phyloP scores from a whole-genome alignment of 495 filamentous ascomycete species.

The Paragyromitra xinjiangensis region DNA sequence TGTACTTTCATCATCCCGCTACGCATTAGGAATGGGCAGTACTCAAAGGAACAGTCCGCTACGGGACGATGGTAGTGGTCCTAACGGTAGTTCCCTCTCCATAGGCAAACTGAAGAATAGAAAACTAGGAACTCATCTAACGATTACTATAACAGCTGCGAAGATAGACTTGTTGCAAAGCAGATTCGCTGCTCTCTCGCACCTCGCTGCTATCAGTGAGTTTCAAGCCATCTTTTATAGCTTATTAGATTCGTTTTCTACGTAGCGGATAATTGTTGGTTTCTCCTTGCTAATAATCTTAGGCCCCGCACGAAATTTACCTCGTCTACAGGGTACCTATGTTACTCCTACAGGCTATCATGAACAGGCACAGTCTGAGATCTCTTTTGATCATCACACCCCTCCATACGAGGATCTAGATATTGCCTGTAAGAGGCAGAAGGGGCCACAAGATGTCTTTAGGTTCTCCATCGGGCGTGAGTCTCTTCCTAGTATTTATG shows the following conservation, averaged over 20 bases:
- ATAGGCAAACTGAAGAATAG: not conserved
- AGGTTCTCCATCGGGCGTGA: not conserved
- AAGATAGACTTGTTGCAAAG: conserved; percentile 19
- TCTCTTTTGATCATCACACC: not conserved
- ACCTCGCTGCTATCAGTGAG: conserved; percentile 2
- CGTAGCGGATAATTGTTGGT: not conserved
- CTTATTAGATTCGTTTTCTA: not conserved
- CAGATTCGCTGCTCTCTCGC: conserved; percentile 40
- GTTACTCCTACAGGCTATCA: not conserved
- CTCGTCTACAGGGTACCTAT: not conserved
- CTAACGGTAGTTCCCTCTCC: not conserved
- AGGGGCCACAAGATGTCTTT: conserved; percentile 10
- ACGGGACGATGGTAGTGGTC: not conserved
- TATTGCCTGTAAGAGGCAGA: conserved; percentile 19
- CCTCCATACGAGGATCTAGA: conserved; percentile 7
- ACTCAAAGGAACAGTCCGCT: not conserved
- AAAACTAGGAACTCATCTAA: not conserved
- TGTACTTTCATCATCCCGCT: not conserved
- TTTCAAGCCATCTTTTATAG: not conserved
- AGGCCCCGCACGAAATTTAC: not conserved
- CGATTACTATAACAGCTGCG: not conserved
- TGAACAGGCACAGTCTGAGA: not conserved
- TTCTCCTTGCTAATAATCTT: not conserved
- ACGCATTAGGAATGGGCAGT: conserved; percentile 4
- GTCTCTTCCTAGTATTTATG: not conserved